Base-by-base conservation (phyloP, 148 eudicot genomes). In the Spergularia marina region DNA sequence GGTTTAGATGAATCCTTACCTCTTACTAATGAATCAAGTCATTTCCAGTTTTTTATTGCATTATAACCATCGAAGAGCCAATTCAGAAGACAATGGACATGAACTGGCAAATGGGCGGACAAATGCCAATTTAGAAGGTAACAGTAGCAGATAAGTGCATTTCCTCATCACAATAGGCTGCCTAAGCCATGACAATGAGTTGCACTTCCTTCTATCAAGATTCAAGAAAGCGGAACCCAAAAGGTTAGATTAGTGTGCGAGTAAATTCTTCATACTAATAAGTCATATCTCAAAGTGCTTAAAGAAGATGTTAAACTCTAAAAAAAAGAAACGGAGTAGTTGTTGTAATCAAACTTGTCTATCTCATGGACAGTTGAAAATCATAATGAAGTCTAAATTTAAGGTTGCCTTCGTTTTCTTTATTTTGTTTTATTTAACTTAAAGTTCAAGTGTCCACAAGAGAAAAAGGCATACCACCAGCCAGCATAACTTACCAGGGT, bases 401-500 rank as follows among this genome's bases (percentile, higher is more conserved):
- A 34, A 15, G 13, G 40, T 14, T 34, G 30, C 4, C 9, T 17
- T 6, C 34, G 17, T 5, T 47, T 59, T 52, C 5, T 55, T 30
- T 20, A 30, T 7, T 36, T 44, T 71, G 2, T 4, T 53, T 12
- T 55, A 30, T 25, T 2, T 4, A 39, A 51, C 1, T 53, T 41
- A 15, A 13, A 44, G 30, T 25, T 34, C 64, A 30, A 36, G 73
- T 18, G 39, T 47, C 21, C 12, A 17, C 11, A 57, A 69, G 23
- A 53, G 13, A 57, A 30, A 44, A 17, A 10, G 17, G 30, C 36
- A 30, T 15, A 55, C 18, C 61, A 60, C 44, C 36, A 62, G 60
- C 65, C 59, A 76, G 17, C 18, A 71, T 49, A 76, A 74, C 84
- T 77, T 89, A 92, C 98, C 96, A 93, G 88, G 75, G 98, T 91